Evolutionary conservation across 208 protist genomes (phyloP).

Genomic region (Wallacemonas collosoma): DNA sequence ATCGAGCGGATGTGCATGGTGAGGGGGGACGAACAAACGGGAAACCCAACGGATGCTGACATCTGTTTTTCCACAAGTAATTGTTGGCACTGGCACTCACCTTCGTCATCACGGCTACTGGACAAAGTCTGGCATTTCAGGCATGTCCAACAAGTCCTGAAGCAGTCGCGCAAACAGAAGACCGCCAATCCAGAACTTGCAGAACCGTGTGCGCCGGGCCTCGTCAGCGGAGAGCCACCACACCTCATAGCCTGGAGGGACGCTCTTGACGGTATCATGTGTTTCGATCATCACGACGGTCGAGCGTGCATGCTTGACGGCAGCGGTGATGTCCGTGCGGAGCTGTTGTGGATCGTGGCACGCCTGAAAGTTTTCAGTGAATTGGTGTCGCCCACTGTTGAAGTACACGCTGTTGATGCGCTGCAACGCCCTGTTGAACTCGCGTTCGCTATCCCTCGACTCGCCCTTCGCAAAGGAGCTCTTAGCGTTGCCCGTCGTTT

Average conservation of each 20-base stretch:
- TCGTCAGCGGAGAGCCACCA: constrained; percentile 79
- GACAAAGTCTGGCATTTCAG: constrained; percentile 79
- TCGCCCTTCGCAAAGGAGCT: constrained; percentile 32
- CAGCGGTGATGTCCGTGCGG: constrained; percentile 21
- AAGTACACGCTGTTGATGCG: constrained; percentile 41
- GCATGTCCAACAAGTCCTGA: constrained; percentile 81
- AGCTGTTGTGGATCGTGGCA: constrained; percentile 15
- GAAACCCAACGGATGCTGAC: too few species aligned
- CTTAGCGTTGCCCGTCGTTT: constrained; percentile 3
- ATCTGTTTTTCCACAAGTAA: too few species aligned
- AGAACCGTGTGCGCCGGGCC: constrained; percentile 45
- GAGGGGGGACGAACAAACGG: too few species aligned
- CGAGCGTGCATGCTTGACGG: constrained; percentile 26
- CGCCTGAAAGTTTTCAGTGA: constrained; percentile 10
- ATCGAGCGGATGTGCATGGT: too few species aligned
- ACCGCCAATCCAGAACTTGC: constrained; percentile 61
- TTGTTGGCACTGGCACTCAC: too few species aligned
- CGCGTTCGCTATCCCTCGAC: constrained; percentile 27
- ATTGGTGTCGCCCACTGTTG: constrained; percentile 17
- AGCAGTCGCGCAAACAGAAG: constrained; percentile 50
- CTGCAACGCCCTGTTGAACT: constrained; percentile 21
- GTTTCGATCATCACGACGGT: constrained; percentile 42
- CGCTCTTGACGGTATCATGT: constrained; percentile 23
- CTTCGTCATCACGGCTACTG: constrained; percentile 23
- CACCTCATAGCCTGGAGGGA: constrained; percentile 58